Evolutionary conservation across 768 basidiomycete genomes (phyloP).

Genomic region (Calocybe cyanea): DNA sequence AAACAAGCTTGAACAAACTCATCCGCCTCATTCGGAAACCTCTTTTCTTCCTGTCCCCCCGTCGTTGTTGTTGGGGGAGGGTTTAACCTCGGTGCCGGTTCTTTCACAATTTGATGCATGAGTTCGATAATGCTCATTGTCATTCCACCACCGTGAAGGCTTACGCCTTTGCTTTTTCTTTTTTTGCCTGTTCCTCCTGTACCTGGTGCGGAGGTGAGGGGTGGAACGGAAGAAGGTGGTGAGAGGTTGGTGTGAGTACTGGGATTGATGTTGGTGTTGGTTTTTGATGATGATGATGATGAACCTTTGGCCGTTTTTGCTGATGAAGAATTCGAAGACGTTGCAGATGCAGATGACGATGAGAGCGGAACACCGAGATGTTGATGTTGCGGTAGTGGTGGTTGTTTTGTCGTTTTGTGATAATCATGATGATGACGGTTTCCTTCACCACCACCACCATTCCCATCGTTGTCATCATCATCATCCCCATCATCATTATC

Average conservation of each 20-base stretch:
- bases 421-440: too few relatives aligned
- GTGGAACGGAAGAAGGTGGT: too few relatives aligned
- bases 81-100: constrained; percentile 86
- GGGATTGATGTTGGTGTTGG: too few relatives aligned
- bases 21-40: constrained; percentile 64
- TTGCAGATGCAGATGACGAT: constrained; percentile 1
- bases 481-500: too few relatives aligned
- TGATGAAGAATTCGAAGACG: not conserved
- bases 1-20: constrained; percentile 87
- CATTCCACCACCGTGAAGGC: constrained; percentile 85
- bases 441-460: too few relatives aligned
- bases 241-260: too few relatives aligned
- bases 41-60: too few relatives aligned
- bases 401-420: not conserved
- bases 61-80: too few relatives aligned
- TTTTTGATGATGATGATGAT: too few relatives aligned
- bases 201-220: too few relatives aligned
- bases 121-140: constrained; percentile 98
- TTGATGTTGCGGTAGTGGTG: not conserved
- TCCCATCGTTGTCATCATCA: too few relatives aligned
- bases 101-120: constrained; percentile 96
- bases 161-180: constrained; percentile 84
- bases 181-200: constrained; percentile 37
- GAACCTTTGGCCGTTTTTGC: constrained; percentile 1
- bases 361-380: not conserved